phyloP scores from a whole-genome alignment of 2,329 filamentous ascomycete species.

The Chalaropsis thielavioides region DNA sequence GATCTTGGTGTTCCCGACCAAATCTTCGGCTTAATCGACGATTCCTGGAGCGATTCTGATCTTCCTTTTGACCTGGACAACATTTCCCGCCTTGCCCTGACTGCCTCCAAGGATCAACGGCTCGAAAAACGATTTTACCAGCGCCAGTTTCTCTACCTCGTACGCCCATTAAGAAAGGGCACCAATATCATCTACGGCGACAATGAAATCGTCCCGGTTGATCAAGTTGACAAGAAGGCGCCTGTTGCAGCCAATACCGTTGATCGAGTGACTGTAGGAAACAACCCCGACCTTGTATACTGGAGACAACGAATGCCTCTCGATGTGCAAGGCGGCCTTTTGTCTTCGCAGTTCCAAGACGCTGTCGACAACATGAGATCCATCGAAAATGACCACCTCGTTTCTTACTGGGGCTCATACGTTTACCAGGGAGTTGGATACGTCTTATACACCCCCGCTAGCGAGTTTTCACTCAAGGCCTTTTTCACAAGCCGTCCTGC shows the following conservation, averaged over 20 bases:
- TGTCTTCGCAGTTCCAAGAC: conserved; percentile 41
- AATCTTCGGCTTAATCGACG: conserved; percentile 61
- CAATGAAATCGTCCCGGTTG: conserved; percentile 54
- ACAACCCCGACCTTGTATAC: conserved; percentile 41
- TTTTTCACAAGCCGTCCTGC: conserved; percentile 50
- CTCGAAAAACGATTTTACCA: conserved; percentile 56
- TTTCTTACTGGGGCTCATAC: conserved; percentile 59
- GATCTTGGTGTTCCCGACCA: conserved; percentile 57
- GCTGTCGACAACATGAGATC: conserved; percentile 45
- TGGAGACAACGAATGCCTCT: conserved; percentile 41
- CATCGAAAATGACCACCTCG: conserved; percentile 52
- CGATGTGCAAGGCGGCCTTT: conserved; percentile 28
- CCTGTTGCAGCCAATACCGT: conserved; percentile 28
- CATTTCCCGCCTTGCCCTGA: conserved; percentile 47
- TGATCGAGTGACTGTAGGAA: conserved; percentile 50
- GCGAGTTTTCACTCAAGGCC: conserved; percentile 51
- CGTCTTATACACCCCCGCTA: conserved; percentile 50
- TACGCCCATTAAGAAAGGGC: conserved; percentile 46
- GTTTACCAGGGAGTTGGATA: conserved; percentile 49
- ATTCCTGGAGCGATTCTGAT: conserved; percentile 64
- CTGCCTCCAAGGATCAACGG: conserved; percentile 43
- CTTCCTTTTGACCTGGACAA: conserved; percentile 53
- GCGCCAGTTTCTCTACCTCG: conserved; percentile 56
- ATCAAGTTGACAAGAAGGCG: conserved; percentile 46
- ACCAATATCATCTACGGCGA: conserved; percentile 49